Percentiles rank a stretch among this genome's conserved stretches.
Evolutionary conservation across 805 yeast species (phyloP).

Genomic region (Lachancea kluyveri): DNA sequence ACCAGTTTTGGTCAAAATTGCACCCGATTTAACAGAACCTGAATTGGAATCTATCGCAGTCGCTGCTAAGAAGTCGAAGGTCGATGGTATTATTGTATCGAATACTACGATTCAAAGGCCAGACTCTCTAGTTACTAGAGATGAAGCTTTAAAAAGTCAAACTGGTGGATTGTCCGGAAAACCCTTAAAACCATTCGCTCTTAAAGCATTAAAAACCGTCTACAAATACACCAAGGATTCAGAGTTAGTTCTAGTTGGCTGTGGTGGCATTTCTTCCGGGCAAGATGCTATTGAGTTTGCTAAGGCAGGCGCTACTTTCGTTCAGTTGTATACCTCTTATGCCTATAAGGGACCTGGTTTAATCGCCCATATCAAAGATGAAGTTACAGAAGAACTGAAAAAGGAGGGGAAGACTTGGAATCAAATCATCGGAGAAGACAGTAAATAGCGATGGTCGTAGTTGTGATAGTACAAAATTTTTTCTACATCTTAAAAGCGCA

Average conservation of each 20-base stretch:
- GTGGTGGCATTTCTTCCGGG: slow-evolving; percentile 90
- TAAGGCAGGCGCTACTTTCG: slow-evolving; percentile 87
- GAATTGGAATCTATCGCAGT: slow-evolving; percentile 79
- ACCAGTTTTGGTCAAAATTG: slow-evolving; percentile 84
- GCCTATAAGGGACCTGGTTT: slow-evolving; percentile 92
- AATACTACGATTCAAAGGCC: slow-evolving; percentile 92
- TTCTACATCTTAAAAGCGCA: neutral
- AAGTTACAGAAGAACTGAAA: slow-evolving; percentile 50
- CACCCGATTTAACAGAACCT: slow-evolving; percentile 81
- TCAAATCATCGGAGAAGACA: slow-evolving; percentile 66
- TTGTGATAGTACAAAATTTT: neutral
- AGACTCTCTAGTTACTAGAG: slow-evolving; percentile 43
- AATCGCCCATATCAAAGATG: slow-evolving; percentile 54
- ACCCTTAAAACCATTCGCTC: slow-evolving; percentile 76
- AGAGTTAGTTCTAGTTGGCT: slow-evolving; percentile 73
- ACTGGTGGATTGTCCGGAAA: slow-evolving; percentile 91
- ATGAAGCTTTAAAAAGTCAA: slow-evolving; percentile 42
- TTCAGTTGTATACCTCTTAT: slow-evolving; percentile 82
- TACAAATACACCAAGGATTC: slow-evolving; percentile 73
- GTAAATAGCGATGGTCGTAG: too few species aligned
- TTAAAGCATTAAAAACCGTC: slow-evolving; percentile 63
- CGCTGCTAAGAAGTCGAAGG: slow-evolving; percentile 66
- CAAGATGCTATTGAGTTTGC: slow-evolving; percentile 88
- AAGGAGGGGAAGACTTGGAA: slow-evolving; percentile 81
- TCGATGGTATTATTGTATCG: slow-evolving; percentile 89